Evolutionary conservation across 2,329 filamentous ascomycete genomes (phyloP).

Genomic region (Pseudogymnoascus sp.): DNA sequence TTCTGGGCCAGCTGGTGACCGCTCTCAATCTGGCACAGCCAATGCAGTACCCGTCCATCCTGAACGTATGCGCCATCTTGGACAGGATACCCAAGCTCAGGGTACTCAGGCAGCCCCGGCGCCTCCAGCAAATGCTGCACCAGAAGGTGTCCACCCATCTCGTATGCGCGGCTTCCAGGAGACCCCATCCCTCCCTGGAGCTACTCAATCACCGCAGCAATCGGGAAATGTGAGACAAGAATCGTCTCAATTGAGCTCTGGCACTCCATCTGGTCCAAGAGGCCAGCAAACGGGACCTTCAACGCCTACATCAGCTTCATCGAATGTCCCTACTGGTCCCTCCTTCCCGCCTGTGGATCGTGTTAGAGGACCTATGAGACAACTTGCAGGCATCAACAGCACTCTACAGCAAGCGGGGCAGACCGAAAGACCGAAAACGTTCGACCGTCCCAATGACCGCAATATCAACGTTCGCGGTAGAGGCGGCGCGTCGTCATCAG

Average conservation of each 20-base stretch:
- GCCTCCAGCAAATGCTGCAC: slow-evolving; percentile 26
- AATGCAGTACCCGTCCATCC: slow-evolving; percentile 39
- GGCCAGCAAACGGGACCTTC: slow-evolving; percentile 24
- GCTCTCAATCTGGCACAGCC: slow-evolving; percentile 17
- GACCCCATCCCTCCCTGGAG: slow-evolving; percentile 20
- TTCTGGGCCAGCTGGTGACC: slow-evolving; percentile 28
- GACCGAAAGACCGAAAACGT: slow-evolving; percentile 29
- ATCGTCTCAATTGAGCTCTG: slow-evolving; percentile 23
- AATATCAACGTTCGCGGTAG: slow-evolving; percentile 24
- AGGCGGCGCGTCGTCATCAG: slow-evolving; percentile 29
- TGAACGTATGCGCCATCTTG: slow-evolving; percentile 44
- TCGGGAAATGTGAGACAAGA: neutral
- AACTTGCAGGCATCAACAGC: slow-evolving; percentile 53
- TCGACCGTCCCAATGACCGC: slow-evolving; percentile 17
- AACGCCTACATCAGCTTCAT: slow-evolving; percentile 20
- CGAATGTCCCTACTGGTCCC: slow-evolving; percentile 28
- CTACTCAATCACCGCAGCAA: slow-evolving; percentile 25
- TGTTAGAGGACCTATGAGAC: slow-evolving; percentile 34
- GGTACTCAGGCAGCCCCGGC: slow-evolving; percentile 28
- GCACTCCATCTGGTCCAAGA: slow-evolving; percentile 28
- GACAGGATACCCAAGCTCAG: slow-evolving; percentile 23
- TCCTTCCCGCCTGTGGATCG: slow-evolving; percentile 23
- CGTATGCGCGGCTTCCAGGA: slow-evolving; percentile 19
- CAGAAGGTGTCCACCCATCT: slow-evolving; percentile 25
- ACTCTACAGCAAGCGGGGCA: slow-evolving; percentile 47